Evolutionary conservation across 345 rosid genomes (phyloP), one percentile per base, ranked within the genome.

Genomic region (Eucalyptus leucophloia): DNA sequence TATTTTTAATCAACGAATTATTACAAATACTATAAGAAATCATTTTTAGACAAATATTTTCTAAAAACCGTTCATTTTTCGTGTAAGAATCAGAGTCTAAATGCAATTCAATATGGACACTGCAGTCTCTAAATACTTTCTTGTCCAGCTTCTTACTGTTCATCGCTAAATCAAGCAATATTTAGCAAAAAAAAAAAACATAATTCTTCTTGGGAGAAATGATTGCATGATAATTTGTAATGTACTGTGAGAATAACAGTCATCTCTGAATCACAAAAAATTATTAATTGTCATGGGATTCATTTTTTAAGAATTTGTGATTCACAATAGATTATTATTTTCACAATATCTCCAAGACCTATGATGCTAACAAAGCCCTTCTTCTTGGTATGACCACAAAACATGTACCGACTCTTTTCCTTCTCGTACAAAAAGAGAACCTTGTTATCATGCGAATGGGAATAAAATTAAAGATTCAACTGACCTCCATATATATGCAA

Each of bases 311-410:
- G 26, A 53, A 53, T 8, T 53, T 53, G 1, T 53, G 0, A 53
- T 0, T 53, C 1, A 19, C 0, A 1, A 53, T 53, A 53, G 0
- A 53, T 0, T 19, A 1, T 8, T 53, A 53, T 8, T 53, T 11
- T 53, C 11, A 53, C 2, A 19, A 0, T 53, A 53, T 53, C 1
- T 0, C 1, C 1, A 53, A 53, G 0, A 19, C 8, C 58, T 1
- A 1, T 19, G 0, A 53, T 8, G 11, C 26, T 19, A 53, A 11
- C 5, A 19, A 53, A 53, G 5, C 26, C 1, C 11, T 53, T 53
- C 58, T 53, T 53, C 4, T 60, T 28, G 13, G 1, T 60, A 60
- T 60, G 67, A 60, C 67, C 67, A 60, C 16, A 60, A 0, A 26
- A 60, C 67, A 28, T 0, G 2, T 26, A 12, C 32, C 7, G 28